These are phyloP conservation scores for Microdochium nivale DNA, from an alignment of 2,329 filamentous ascomycete genomes.

Conservation along the genomic window DNA sequence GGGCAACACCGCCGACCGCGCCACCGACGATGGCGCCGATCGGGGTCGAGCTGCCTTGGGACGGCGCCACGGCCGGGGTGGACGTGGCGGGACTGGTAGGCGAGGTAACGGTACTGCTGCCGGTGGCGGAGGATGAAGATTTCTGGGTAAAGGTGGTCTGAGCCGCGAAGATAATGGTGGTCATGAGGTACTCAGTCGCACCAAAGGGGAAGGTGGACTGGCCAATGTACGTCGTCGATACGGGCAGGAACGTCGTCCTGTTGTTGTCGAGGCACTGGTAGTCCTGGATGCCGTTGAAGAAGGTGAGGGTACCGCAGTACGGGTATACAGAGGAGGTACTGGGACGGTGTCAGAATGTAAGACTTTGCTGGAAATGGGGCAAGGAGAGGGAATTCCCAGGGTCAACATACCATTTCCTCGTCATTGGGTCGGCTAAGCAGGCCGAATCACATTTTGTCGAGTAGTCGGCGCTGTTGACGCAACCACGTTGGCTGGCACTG, in stretches of 20 bases:
- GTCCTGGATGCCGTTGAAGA: slow-evolving; percentile 30
- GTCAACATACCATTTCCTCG: neutral
- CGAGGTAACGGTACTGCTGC: neutral
- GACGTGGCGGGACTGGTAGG: neutral
- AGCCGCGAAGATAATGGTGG: slow-evolving; percentile 4
- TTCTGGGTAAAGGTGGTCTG: slow-evolving; percentile 16
- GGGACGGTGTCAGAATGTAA: neutral
- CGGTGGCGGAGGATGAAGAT: neutral
- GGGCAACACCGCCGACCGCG: slow-evolving; percentile 34
- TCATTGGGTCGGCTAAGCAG: neutral
- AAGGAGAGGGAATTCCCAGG: neutral
- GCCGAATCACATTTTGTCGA: neutral
- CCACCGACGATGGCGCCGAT: slow-evolving; percentile 37
- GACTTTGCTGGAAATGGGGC: neutral
- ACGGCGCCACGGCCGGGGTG: neutral
- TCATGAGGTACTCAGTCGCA: neutral
- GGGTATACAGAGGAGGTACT: slow-evolving; percentile 26
- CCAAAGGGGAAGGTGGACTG: slow-evolving; percentile 12
- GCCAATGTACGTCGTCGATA: slow-evolving; percentile 31
- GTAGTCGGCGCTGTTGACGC: neutral
- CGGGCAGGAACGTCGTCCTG: slow-evolving; percentile 23
- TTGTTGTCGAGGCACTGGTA: slow-evolving; percentile 31
- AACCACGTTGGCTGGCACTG: neutral
- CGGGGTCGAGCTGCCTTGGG: slow-evolving; percentile 10
- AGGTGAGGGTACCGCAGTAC: slow-evolving; percentile 37